Percentiles rank a stretch among this genome's conserved stretches.
These are phyloP conservation scores for Ephemerocybe angulata DNA, from an alignment of 768 basidiomycete species.

Conservation along the genomic window DNA sequence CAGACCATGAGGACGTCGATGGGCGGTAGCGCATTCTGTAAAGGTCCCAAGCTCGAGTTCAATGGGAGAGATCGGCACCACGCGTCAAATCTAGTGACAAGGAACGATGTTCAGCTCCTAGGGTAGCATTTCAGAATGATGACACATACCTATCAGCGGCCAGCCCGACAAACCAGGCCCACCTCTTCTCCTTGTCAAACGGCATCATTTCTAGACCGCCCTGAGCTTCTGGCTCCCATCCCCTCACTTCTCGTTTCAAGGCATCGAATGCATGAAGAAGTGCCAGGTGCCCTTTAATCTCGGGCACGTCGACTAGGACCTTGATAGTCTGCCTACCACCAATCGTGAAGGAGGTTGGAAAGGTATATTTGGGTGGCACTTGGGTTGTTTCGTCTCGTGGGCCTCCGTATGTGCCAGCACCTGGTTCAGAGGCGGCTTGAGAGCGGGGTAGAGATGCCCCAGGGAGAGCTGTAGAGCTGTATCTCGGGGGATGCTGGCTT, in stretches of 20 bases:
- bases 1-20: slow-evolving; percentile 38
- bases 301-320: slow-evolving; percentile 25
- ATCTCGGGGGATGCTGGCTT: too few relatives aligned
- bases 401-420: too few relatives aligned
- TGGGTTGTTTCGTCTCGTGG: too few relatives aligned
- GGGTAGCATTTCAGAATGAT: neutral
- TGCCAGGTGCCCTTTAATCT: slow-evolving; percentile 32
- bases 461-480: too few relatives aligned
- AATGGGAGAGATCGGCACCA: slow-evolving; percentile 20
- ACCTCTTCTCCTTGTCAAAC: slow-evolving; percentile 23
- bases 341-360: slow-evolving; percentile 27
- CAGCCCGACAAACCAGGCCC: slow-evolving; percentile 35
- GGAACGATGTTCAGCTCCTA: neutral
- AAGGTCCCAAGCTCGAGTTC: slow-evolving; percentile 6
- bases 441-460: too few relatives aligned
- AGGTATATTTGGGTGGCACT: slow-evolving; percentile 24
- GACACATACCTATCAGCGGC: slow-evolving; percentile 32
- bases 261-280: slow-evolving; percentile 30
- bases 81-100: slow-evolving; percentile 24
- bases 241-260: slow-evolving; percentile 24
- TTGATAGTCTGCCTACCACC: slow-evolving; percentile 18
- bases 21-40: slow-evolving; percentile 27
- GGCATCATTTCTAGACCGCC: slow-evolving; percentile 15
- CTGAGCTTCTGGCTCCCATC: neutral
- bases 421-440: too few relatives aligned